Evolutionary conservation across 1,284 basidiomycete genomes (phyloP), one percentile per base, ranked within the genome.

Genomic region (Sanghuangporus baumii): DNA sequence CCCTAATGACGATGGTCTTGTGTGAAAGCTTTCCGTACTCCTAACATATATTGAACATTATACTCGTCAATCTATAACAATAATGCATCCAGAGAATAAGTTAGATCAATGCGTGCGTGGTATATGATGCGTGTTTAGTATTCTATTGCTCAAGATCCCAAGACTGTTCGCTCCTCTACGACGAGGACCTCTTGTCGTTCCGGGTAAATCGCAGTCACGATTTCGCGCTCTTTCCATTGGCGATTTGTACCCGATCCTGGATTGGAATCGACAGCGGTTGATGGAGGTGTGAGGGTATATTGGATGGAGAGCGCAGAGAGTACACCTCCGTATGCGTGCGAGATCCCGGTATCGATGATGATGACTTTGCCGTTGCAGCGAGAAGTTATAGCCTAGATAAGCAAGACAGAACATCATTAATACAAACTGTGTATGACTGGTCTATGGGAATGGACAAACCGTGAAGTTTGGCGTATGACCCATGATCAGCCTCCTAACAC

Each of bases 321-420:
- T 0, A 85, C 86, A 8, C 95, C 95, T n/a, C 93, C 93, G 70
- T 97, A 98, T 1, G 94, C 94, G 70, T 90, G 90, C 1, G 94
- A 95, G 63, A 97, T 96, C 41, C 94, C 93, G 4, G 89, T 92
- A 71, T 97, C 95, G 59, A 98, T 96, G 67, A 97, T 90, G 68
- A 97, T 88, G 59, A 97, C 84, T 68, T 90, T 93, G 11, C 92
- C 93, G 54, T 84, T 80, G 71, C 94, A 97, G 63, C 93, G 79
- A 14, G 90, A 86, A 1, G 90, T 85, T 52, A 96, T 94, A 68
- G 83, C 81, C 82, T 89, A 61, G 23, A 46, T 14, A 6, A 51
- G 11, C 36, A 18, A 3, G 18, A 61, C 36, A 26, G 16, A 48
- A n/a, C 2, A 31, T n/a, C n/a, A 20, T 46, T 7, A 18, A n/a